These are phyloP conservation scores for Mortierella hygrophila DNA, from an alignment of 192 early-diverging fungal genomes.

Conservation along the genomic window DNA sequence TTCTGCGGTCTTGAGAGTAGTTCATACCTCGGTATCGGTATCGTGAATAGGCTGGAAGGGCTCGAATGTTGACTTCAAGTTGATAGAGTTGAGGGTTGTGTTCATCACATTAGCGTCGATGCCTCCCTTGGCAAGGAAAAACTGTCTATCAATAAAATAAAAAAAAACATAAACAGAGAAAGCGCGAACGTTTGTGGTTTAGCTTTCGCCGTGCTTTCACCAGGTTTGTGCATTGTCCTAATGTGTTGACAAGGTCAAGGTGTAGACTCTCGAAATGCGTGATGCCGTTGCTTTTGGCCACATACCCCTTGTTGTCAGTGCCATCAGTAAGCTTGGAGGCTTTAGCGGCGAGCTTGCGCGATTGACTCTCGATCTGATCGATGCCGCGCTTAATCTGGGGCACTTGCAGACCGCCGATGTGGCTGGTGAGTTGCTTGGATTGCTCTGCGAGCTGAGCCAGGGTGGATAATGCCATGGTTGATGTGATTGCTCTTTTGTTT, in stretches of 20 bases:
- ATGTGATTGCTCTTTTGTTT: background rate
- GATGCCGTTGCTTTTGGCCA: background rate
- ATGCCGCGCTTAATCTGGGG: conserved; percentile 88
- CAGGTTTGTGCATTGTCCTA: background rate
- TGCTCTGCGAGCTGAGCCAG: conserved; percentile 78
- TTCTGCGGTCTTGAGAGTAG: background rate
- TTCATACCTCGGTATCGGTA: conserved; percentile 79
- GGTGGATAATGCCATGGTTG: conserved; percentile 38
- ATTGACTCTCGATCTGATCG: conserved; percentile 89
- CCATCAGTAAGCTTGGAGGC: conserved; percentile 51
- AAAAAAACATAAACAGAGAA: background rate
- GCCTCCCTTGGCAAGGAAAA: conserved; percentile 83
- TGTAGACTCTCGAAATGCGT: background rate
- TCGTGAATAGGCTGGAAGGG: conserved; percentile 80
- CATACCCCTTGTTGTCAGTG: conserved; percentile 65
- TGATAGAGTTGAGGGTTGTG: conserved; percentile 71
- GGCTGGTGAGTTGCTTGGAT: conserved; percentile 79
- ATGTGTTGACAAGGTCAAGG: background rate
- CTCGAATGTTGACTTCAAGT: conserved; percentile 81
- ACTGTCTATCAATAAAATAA: no score
- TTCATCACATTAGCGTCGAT: conserved; percentile 82
- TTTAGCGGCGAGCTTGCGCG: conserved; percentile 74
- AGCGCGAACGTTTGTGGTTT: background rate
- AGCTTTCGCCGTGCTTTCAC: background rate
- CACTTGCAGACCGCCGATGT: conserved; percentile 75